Base-by-base conservation (phyloP, 2,329 filamentous ascomycete species). In the Cytospora chrysosperma region DNA sequence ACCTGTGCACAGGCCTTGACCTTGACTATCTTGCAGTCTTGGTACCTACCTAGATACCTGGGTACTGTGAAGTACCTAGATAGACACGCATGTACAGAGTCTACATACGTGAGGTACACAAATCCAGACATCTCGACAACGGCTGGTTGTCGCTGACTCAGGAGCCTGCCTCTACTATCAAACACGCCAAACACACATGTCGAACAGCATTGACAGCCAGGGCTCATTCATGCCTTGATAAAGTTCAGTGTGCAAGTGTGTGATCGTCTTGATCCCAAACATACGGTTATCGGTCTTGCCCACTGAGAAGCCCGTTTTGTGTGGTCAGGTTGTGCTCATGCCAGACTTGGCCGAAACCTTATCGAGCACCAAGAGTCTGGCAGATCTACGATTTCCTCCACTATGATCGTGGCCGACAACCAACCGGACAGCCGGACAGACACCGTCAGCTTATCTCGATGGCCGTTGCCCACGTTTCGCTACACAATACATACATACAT, bases 141-240 rank as follows among this genome's bases (percentile, higher is more conserved):
- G 58, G 58, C 50, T 60, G 26, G 34, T 43, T 60, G 50, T 53
- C 54, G 50, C 54, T 19, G 32, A 26, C 47, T 24, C n/a, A n/a
- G n/a, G n/a, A n/a, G n/a, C n/a, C n/a, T n/a, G n/a, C n/a, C n/a
- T n/a, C n/a, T n/a, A n/a, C n/a, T n/a, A 61, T 61, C 51, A 61
- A 55, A 61, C 58, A 51, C 32, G 58, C 54, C 58, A 54, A 54
- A 54, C 52, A 61, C 58, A 61, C 37, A 54, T 49, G 37, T 55
- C 51, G 55, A 61, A 61, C 51, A 55, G 37, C 58, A 49, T 61
- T 37, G 26, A 40, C 30, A 55, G 37, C 27, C 55, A 24, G 47
- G 27, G 52, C n/a, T n/a, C n/a, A n/a, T n/a, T n/a, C n/a, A n/a
- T n/a, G n/a, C n/a, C n/a, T n/a, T n/a, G n/a, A n/a, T 30, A 52